Evolutionary conservation across 495 filamentous ascomycete genomes (phyloP).

Genomic region (Aspergillus avenaceus): DNA sequence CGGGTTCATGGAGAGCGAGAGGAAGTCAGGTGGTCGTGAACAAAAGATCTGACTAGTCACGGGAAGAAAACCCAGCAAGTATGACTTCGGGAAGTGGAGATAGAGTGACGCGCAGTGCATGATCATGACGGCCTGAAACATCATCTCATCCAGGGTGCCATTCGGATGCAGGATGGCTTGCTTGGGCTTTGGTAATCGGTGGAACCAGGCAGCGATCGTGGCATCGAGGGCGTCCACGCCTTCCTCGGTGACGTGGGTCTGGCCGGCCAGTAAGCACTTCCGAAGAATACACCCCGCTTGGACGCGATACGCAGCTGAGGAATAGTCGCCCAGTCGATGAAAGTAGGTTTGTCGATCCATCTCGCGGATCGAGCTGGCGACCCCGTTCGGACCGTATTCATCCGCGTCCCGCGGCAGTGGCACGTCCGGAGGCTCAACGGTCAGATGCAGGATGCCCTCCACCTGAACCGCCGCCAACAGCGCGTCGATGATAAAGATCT

Average conservation of each 20-base stretch:
- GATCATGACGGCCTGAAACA: slow-evolving; percentile 3
- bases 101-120: slow-evolving; percentile 10
- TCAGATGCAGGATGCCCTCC: not conserved
- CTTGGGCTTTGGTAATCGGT: not conserved
- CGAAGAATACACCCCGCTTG: not conserved
- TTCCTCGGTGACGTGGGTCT: not conserved
- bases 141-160: slow-evolving; percentile 1
- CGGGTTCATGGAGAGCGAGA: not conserved
- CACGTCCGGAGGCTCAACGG: not conserved
- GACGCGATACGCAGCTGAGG: slow-evolving; percentile 1
- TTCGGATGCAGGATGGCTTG: not conserved
- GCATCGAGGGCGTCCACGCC: not conserved
- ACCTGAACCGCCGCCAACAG: slow-evolving; percentile 2
- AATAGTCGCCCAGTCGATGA: not conserved
- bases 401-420: slow-evolving; percentile 1
- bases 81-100: slow-evolving; percentile 4
- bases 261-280: not conserved
- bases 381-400: not conserved
- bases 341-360: not conserved
- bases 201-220: slow-evolving; percentile 5
- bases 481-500: slow-evolving; percentile 3
- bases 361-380: not conserved
- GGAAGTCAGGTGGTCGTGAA: not conserved
- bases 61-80: slow-evolving; percentile 1
- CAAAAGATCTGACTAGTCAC: slow-evolving; percentile 3